Percentiles rank a stretch among this genome's conserved stretches.
Evolutionary conservation across 257 asterid genomes (phyloP).

Genomic region (Eustoma russellianum): DNA sequence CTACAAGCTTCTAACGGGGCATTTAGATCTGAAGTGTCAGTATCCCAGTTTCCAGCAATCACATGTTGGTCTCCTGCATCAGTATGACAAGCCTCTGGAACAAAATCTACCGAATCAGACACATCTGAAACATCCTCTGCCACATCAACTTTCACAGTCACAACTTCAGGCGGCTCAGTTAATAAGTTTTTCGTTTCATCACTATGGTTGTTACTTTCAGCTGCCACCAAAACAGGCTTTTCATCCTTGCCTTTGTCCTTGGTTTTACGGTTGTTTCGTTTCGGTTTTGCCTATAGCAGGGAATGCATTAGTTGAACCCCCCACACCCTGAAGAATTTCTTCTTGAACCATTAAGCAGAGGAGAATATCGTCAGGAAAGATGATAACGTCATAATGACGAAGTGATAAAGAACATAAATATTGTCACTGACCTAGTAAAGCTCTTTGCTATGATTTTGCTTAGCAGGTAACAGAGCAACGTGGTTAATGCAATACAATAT

Average conservation of each 20-base stretch:
- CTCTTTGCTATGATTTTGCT: too few species aligned
- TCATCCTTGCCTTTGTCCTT: constrained; percentile 71
- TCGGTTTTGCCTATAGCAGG: constrained; percentile 57
- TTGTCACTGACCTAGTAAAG: too few species aligned
- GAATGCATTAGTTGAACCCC: too few species aligned
- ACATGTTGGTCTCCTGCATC: constrained; percentile 59
- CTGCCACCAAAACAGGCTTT: constrained; percentile 20
- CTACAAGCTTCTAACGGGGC: constrained; percentile 41
- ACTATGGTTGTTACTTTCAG: constrained; percentile 32
- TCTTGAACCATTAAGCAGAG: too few species aligned
- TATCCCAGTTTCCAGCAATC: constrained; percentile 53
- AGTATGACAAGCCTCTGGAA: constrained; percentile 37
- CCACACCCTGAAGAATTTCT: too few species aligned
- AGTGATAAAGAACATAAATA: too few species aligned
- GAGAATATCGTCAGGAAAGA: too few species aligned
- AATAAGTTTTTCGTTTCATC: constrained; percentile 27
- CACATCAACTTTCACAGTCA: constrained; percentile 35
- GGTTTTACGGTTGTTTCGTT: constrained; percentile 55
- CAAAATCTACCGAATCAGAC: constrained; percentile 66
- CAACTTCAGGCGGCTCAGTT: constrained; percentile 28
- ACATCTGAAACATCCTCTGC: constrained; percentile 68
- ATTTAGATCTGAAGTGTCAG: constrained; percentile 47
- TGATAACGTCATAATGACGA: too few species aligned
- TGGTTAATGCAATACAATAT: too few species aligned
- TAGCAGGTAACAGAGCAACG: too few species aligned